Evolutionary conservation across 108 stramenopile species (phyloP), one percentile per base, ranked within the genome.

Genomic region (Mediolabrus comicus): DNA sequence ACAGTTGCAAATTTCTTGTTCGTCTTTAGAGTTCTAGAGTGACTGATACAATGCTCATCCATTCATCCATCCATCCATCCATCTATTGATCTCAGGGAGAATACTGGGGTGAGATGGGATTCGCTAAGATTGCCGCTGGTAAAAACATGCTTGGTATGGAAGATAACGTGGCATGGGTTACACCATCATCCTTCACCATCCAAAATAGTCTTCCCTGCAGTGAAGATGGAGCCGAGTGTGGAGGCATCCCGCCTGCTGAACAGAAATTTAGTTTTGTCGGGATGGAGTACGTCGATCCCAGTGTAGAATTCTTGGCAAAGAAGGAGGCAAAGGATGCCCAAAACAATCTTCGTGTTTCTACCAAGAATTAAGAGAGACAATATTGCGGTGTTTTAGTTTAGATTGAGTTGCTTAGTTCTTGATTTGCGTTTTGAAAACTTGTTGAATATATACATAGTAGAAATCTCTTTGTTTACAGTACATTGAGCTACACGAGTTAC

Each of bases 101-200:
- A n/a, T 85, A 86, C 36, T 86, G 80, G 80, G 86, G 83, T 25
- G 88, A 89, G 59, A 79, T 82, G 77, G 83, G 83, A 2, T 97
- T 86, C 54, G 81, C 84, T 67, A 75, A 83, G 8, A 62, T 97
- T 38, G 82, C 83, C 24, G 58, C 88, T 33, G 96, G 94, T 5
- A 74, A 89, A 59, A 91, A 95, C 67, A 67, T 89, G 64, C 68
- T 97, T 61, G 92, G 90, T 1, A 88, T 97, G 56, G 94, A 95
- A 83, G 70, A 65, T 17, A 71, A 83, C 62, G 75, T 93, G 28
- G 75, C 82, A 29, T 95, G 94, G 94, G 96, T 84, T 10, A 90
- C 89, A 14, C 93, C 93, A 9, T 87, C 86, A 19, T 46, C 60
- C 3, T 92, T 66, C 61, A 87, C 88, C 12, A 75, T 76, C 11